phyloP scores from a whole-genome alignment of 139 green algal species.

The Micractinium sp. region DNA sequence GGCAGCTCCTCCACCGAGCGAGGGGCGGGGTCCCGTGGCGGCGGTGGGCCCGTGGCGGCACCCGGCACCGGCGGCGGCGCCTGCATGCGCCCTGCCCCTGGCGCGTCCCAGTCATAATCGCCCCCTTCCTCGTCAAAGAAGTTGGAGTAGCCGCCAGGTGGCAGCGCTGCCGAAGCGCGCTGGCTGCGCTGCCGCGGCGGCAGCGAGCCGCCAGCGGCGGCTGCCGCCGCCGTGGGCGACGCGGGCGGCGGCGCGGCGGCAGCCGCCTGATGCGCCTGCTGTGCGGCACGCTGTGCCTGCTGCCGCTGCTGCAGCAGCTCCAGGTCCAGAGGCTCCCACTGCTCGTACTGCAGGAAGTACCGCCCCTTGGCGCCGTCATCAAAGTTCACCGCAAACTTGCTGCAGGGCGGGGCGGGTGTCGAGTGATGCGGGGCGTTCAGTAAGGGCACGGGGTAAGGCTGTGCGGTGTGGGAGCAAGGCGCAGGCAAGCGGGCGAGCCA shows the following conservation, averaged over 20 bases:
- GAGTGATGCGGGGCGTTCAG: background rate
- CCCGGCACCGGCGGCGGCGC: slow-evolving; percentile 9
- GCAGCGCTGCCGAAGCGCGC: background rate
- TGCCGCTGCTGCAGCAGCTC: slow-evolving; percentile 21
- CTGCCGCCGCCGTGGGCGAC: background rate
- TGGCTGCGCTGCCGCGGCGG: background rate
- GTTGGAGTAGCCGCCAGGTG: background rate
- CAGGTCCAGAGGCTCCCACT: slow-evolving; percentile 25
- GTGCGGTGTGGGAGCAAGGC: too few relatives aligned
- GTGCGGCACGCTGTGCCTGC: slow-evolving; percentile 13
- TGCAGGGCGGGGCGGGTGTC: background rate
- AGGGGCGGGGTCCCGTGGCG: background rate
- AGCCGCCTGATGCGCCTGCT: background rate
- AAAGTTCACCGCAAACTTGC: slow-evolving; percentile 27
- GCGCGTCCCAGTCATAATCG: background rate
- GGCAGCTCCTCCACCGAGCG: slow-evolving; percentile 7
- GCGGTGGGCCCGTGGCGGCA: background rate
- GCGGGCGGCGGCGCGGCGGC: background rate
- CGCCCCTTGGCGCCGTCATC: slow-evolving; percentile 11
- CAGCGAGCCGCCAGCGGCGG: background rate
- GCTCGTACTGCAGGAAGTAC: slow-evolving; percentile 15
- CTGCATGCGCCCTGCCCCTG: background rate
- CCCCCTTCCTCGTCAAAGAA: background rate
- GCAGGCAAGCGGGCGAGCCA: too few relatives aligned
- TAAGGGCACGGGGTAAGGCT: too few relatives aligned